A percentile compares a stretch with the other conserved stretches of the same genome.
These are phyloP conservation scores for Antrodiella citrinella DNA, from an alignment of 768 basidiomycete genomes.

Conservation along the genomic window DNA sequence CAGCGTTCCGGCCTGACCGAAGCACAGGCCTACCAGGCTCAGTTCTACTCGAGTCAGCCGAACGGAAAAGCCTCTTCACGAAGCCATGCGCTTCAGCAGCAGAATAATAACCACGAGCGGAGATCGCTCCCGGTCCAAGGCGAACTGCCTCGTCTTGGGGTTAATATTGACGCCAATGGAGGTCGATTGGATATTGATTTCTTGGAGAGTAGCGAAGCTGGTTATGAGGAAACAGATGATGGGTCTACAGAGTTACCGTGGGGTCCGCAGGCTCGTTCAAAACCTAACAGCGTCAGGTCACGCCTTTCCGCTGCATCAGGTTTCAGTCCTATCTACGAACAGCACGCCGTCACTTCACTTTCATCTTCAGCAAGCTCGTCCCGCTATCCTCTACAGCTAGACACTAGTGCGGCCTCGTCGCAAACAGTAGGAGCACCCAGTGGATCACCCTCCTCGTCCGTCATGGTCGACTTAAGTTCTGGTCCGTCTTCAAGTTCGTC, in stretches of 20 bases:
- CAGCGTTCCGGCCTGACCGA: constrained; percentile 54
- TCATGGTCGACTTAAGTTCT: constrained; percentile 26
- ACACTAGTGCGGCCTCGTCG: constrained; percentile 27
- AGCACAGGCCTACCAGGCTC: constrained; percentile 76
- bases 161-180: constrained; percentile 46
- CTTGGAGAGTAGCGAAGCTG: constrained; percentile 25
- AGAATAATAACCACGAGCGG: constrained; percentile 8
- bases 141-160: constrained; percentile 30
- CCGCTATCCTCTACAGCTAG: constrained; percentile 50
- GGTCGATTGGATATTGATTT: constrained; percentile 56
- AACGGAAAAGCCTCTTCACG: constrained; percentile 23
- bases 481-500: constrained; percentile 18
- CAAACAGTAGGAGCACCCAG: constrained; percentile 7
- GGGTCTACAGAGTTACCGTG: constrained; percentile 53
- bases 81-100: constrained; percentile 21
- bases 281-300: constrained; percentile 18
- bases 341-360: constrained; percentile 26
- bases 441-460: constrained; percentile 31
- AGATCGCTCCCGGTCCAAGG: constrained; percentile 15
- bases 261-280: constrained; percentile 23
- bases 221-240: constrained; percentile 29
- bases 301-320: constrained; percentile 18
- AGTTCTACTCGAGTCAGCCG: constrained; percentile 49
- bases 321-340: constrained; percentile 13
- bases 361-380: constrained; percentile 25